Evolutionary conservation across 169 alveolate genomes (phyloP), one percentile per base, ranked within the genome.

Genomic region (Sarcocystis neurona): DNA sequence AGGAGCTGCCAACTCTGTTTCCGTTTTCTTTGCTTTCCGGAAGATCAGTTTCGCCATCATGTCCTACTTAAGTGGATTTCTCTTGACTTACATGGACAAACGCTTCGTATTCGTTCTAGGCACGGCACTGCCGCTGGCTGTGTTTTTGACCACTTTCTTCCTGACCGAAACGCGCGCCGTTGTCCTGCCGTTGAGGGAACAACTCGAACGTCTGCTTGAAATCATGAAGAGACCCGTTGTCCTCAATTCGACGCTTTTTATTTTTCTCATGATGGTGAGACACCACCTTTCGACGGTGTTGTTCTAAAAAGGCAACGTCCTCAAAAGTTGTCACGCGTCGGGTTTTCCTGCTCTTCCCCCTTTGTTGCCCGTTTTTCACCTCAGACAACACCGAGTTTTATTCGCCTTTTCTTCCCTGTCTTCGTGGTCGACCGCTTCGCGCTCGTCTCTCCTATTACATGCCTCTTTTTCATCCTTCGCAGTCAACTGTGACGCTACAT

Each of bases 11-110:
- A 92, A 89, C 86, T 92, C 95, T 43, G 94, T 96, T 3, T 94
- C 97, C 23, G 74, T 88, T 20, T 96, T 94, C 86, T 96, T 94
- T 79, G 96, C 96, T 8, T 94, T 95, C 82, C 91, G 97, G 72
- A 95, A 93, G 60, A 48, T 96, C 68, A 94, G 97, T 32, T 95
- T 94, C 87, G 95, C 97, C 20, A 89, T 92, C 0, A 94, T 94
- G 95, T 91, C 97, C n/a, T 96, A 96, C 77, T 85, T 93, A 63
- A 94, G 97, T 34, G 94, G 96, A 50, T 86, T 94, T 37, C 90
- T 96, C 44, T 78, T 94, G 46, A 92, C 90, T 88, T 78, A 72
- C 34, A 93, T 94, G 89, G 86, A 53, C 47, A 89, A 89, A 53
- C 93, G 94, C 88, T 92, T 92, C 80, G 90, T 95, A 39, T 95